These are phyloP conservation scores for Xerocomellus amylosporus DNA, from an alignment of 768 basidiomycete genomes.

Conservation along the genomic window DNA sequence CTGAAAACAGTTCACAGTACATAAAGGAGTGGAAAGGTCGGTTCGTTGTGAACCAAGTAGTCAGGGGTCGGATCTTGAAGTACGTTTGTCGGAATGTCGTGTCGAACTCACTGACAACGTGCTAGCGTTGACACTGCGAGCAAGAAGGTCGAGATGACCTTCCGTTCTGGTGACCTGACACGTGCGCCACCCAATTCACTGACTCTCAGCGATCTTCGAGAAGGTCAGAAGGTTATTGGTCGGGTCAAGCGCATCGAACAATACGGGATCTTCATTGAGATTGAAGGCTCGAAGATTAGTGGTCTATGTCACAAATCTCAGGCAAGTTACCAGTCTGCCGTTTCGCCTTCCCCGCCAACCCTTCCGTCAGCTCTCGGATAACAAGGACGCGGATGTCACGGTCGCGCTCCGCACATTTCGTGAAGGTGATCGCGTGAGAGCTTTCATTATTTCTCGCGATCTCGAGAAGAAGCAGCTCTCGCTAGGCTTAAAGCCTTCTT, in stretches of 20 bases:
- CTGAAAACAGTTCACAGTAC: slow-evolving; percentile 49
- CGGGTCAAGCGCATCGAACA: slow-evolving; percentile 77
- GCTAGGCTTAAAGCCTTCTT: slow-evolving; percentile 81
- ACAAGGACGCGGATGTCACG: slow-evolving; percentile 72
- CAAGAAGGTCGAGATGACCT: slow-evolving; percentile 88
- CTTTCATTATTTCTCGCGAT: slow-evolving; percentile 69
- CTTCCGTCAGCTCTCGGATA: slow-evolving; percentile 74
- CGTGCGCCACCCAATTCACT: slow-evolving; percentile 37
- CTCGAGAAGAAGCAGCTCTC: slow-evolving; percentile 79
- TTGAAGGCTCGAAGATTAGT: slow-evolving; percentile 78
- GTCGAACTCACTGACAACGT: slow-evolving; percentile 5
- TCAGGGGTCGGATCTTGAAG: slow-evolving; percentile 83
- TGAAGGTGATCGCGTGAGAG: slow-evolving; percentile 84
- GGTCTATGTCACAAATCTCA: slow-evolving; percentile 95
- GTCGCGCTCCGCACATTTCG: slow-evolving; percentile 79
- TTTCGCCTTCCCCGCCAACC: not conserved
- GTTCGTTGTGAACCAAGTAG: slow-evolving; percentile 78
- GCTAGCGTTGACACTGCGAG: slow-evolving; percentile 66
- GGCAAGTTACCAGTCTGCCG: slow-evolving; percentile 40
- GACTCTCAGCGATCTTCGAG: slow-evolving; percentile 55
- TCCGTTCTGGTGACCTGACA: slow-evolving; percentile 63
- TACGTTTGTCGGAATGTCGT: slow-evolving; percentile 29
- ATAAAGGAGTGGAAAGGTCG: slow-evolving; percentile 93
- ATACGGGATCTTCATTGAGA: slow-evolving; percentile 91
- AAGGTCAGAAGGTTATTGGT: slow-evolving; percentile 80